A percentile compares a stretch with the other conserved stretches of the same genome.
Evolutionary conservation across 2,329 filamentous ascomycete species (phyloP).

Genomic region (Emericellopsis cladophorae): DNA sequence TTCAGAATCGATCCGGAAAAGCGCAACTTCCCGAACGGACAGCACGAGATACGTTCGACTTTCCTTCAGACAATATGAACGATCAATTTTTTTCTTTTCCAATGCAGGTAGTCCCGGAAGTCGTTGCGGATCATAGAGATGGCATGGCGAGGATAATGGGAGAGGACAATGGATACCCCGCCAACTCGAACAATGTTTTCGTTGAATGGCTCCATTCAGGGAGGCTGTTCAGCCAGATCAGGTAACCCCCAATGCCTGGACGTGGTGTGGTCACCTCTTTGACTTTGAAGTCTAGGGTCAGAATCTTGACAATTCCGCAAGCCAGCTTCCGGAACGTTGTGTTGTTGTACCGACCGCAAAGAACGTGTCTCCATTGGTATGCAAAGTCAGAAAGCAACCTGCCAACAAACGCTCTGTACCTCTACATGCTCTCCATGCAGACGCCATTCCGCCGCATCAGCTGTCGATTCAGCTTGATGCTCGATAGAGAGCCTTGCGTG

Average conservation of each 20-base stretch:
- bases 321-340: neutral
- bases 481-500: no score
- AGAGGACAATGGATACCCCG: neutral
- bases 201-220: neutral
- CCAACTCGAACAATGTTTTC: neutral
- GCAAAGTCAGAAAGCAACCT: neutral
- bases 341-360: neutral
- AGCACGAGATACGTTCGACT: no score
- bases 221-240: neutral
- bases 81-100: no score
- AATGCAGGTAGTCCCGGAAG: no score
- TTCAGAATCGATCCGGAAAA: neutral
- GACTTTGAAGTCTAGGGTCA: neutral
- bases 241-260: neutral
- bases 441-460: no score
- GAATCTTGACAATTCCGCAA: neutral
- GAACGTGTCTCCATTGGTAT: neutral
- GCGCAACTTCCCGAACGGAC: no score
- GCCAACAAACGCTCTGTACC: neutral
- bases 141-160: neutral
- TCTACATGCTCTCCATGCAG: no score
- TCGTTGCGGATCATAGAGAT: no score
- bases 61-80: no score
- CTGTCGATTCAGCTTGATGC: no score
- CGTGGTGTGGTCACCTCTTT: neutral